phyloP scores from a whole-genome alignment of 441 rosid species.

The Syzygium malaccense region DNA sequence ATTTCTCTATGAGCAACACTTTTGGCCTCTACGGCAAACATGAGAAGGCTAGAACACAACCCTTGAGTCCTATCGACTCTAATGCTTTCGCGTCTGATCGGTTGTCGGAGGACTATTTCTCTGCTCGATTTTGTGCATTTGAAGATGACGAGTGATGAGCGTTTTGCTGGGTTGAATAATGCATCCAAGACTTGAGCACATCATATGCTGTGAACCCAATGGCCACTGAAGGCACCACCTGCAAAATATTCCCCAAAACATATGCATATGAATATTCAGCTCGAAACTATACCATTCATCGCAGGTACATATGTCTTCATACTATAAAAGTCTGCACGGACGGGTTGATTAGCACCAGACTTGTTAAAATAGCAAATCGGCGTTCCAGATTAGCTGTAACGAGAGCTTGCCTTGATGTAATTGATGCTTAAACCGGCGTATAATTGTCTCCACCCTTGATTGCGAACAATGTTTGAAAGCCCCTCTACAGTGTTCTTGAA shows the following conservation, averaged over 20 bases:
- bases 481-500: constrained; percentile 68
- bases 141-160: constrained; percentile 4
- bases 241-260: background rate
- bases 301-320: background rate
- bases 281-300: background rate
- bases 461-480: constrained; percentile 47
- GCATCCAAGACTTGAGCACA: constrained; percentile 81
- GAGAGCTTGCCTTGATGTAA: constrained; percentile 61
- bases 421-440: constrained; percentile 95
- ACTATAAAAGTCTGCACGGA: background rate
- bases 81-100: background rate
- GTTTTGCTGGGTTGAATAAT: constrained; percentile 71
- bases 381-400: background rate
- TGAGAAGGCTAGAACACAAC: background rate
- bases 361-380: background rate
- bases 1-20: background rate
- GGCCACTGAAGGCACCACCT: constrained; percentile 98
- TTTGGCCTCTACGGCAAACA: background rate
- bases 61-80: background rate
- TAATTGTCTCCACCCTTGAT: constrained; percentile 89
- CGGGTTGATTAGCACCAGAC: background rate
- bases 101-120: background rate
- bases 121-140: background rate
- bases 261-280: background rate
- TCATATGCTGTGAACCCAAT: constrained; percentile 91